phyloP scores from a whole-genome alignment of 768 basidiomycete species.

The Pilatotrama ljubarskyi region DNA sequence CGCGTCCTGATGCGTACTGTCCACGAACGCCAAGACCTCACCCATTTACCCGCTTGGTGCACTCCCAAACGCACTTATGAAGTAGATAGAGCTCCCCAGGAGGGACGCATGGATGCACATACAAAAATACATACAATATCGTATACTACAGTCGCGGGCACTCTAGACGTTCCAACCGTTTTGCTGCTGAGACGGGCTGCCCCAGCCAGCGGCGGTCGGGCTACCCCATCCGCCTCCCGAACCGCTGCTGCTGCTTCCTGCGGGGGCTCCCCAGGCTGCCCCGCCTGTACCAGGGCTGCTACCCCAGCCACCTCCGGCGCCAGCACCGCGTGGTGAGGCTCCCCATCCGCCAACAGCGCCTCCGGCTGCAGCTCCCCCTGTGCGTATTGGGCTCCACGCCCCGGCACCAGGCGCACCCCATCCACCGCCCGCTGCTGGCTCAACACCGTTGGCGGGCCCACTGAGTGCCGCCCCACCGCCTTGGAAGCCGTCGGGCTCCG shows the following conservation, averaged over 20 bases:
- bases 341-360: slow-evolving; percentile 24
- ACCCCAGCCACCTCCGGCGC: slow-evolving; percentile 26
- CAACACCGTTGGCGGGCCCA: slow-evolving; percentile 11
- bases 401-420: slow-evolving; percentile 18
- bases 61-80: background rate
- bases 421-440: slow-evolving; percentile 15
- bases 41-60: too few relatives aligned
- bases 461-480: slow-evolving; percentile 29
- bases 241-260: background rate
- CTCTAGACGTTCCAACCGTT: slow-evolving; percentile 35
- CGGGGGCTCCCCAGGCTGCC: slow-evolving; percentile 3
- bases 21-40: background rate
- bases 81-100: slow-evolving; percentile 2
- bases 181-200: slow-evolving; percentile 29
- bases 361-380: slow-evolving; percentile 26
- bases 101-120: background rate
- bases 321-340: slow-evolving; percentile 1
- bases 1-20: background rate
- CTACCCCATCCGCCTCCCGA: slow-evolving; percentile 14
- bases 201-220: slow-evolving; percentile 28
- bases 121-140: slow-evolving; percentile 3
- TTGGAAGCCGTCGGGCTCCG: slow-evolving; percentile 50
- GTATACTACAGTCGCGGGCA: background rate
- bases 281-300: slow-evolving; percentile 2
- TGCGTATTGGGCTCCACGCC: slow-evolving; percentile 31